phyloP scores from a whole-genome alignment of 1,284 basidiomycete genomes.

The Anthracocystis panici-leucophaei region DNA sequence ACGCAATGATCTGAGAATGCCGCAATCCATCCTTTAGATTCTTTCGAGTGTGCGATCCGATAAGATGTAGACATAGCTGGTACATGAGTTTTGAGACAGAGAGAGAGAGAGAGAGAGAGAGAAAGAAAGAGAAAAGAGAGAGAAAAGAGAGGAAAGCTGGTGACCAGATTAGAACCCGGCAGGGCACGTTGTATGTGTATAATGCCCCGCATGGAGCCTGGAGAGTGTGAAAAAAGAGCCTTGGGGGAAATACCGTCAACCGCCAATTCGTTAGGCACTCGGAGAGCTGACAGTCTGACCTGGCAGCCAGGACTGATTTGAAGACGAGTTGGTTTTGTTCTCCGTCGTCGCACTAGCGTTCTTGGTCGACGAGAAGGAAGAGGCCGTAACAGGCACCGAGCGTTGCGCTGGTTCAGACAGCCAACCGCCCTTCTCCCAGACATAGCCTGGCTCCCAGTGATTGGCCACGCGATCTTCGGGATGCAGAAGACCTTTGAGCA shows the following conservation, averaged over 20 bases:
- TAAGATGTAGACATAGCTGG: not conserved
- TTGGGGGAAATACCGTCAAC: not conserved
- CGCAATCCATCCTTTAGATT: slow-evolving; percentile 9
- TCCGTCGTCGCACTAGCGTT: not conserved
- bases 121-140: slow-evolving; percentile 14
- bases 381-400: slow-evolving; percentile 22
- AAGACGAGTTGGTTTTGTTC: slow-evolving; percentile 1
- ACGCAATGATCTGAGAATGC: not conserved
- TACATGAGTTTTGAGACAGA: slow-evolving; percentile 11
- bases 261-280: slow-evolving; percentile 7
- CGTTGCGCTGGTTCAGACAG: slow-evolving; percentile 53
- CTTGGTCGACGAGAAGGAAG: slow-evolving; percentile 17
- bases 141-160: slow-evolving; percentile 1
- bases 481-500: slow-evolving; percentile 58
- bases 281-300: slow-evolving; percentile 17
- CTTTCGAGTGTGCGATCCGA: slow-evolving; percentile 12
- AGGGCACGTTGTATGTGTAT: slow-evolving; percentile 19
- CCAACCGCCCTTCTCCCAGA: slow-evolving; percentile 67
- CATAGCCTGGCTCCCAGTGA: slow-evolving; percentile 56
- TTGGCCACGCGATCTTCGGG: slow-evolving; percentile 48
- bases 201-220: slow-evolving; percentile 8
- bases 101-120: slow-evolving; percentile 1
- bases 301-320: slow-evolving; percentile 2
- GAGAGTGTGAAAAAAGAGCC: not conserved
- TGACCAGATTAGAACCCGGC: slow-evolving; percentile 3